Evolutionary conservation across 2,329 filamentous ascomycete species (phyloP).

Genomic region (Phaeoacremonium minimum): DNA sequence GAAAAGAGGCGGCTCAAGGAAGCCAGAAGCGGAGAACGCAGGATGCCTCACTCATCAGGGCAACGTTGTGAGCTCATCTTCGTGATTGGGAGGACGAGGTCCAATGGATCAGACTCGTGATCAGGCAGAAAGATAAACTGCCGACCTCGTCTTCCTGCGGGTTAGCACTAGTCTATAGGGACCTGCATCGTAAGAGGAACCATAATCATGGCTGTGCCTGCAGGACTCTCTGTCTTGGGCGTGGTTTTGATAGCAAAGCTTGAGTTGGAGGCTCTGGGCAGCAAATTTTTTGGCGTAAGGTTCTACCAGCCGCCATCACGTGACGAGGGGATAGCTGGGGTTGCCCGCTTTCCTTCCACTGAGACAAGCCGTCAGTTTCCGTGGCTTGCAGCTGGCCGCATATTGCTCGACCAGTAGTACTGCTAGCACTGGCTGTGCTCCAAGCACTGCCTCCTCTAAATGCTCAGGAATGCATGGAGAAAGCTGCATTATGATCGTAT

Average conservation of each 20-base stretch:
- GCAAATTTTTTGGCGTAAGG: too few relatives aligned
- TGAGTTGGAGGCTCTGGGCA: neutral
- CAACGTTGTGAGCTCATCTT: slow-evolving; percentile 4
- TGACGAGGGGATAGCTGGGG: slow-evolving; percentile 1
- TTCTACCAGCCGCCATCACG: neutral
- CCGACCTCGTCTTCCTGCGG: too few relatives aligned
- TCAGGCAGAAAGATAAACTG: slow-evolving; percentile 5
- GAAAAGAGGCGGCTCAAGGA: neutral
- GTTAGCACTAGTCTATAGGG: too few relatives aligned
- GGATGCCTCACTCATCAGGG: too few relatives aligned
- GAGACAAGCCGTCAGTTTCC: slow-evolving; percentile 6
- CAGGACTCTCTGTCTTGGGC: slow-evolving; percentile 2
- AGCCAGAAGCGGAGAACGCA: neutral
- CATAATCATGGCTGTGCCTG: slow-evolving; percentile 9
- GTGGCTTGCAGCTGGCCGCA: neutral
- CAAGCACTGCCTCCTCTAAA: neutral
- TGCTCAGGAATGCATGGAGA: too few relatives aligned
- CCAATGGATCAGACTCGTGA: neutral
- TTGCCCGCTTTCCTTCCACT: too few relatives aligned
- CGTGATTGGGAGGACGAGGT: neutral
- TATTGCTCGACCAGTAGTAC: neutral
- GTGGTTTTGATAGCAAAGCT: neutral
- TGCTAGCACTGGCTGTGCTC: neutral
- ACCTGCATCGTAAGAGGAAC: too few relatives aligned
- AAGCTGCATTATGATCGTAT: neutral